phyloP scores from a whole-genome alignment of 768 basidiomycete species.

The Naganishia randhawae region DNA sequence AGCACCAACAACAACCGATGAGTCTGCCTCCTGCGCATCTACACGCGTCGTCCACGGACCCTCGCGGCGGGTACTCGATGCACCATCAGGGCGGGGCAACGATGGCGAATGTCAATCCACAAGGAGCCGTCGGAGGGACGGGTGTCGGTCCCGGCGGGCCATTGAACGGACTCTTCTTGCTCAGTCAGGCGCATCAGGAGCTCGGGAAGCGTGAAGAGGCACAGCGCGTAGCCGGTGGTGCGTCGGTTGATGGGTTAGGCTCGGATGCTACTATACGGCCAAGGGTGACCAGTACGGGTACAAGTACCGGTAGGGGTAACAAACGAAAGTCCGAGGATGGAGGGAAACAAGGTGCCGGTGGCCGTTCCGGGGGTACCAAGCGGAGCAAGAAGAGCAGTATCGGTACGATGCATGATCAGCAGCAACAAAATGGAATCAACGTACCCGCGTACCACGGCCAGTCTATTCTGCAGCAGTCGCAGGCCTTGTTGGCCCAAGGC shows the following conservation, averaged over 20 bases:
- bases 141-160: conserved; percentile 50
- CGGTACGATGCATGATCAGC: conserved; percentile 14
- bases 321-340: conserved; percentile 43
- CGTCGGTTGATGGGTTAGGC: not conserved
- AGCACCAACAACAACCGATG: conserved; percentile 23
- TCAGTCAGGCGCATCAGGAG: conserved; percentile 93
- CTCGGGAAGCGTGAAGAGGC: conserved; percentile 87
- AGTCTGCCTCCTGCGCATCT: conserved; percentile 28
- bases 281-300: conserved; percentile 2
- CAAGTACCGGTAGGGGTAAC: conserved; percentile 20
- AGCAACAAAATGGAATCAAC: conserved; percentile 16
- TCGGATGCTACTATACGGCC: not conserved
- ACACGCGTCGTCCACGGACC: conserved; percentile 8
- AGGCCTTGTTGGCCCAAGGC: conserved; percentile 11
- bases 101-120: conserved; percentile 4
- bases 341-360: conserved; percentile 3
- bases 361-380: conserved; percentile 28
- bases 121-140: conserved; percentile 1
- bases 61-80: not conserved
- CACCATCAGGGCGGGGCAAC: conserved; percentile 10
- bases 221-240: conserved; percentile 39
- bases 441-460: conserved; percentile 15
- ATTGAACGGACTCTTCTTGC: conserved; percentile 87
- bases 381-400: conserved; percentile 38
- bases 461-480: conserved; percentile 11